Evolutionary conservation across 176 grass and related monocot genomes (phyloP), one percentile per base, ranked within the genome.

Genomic region (Oryza glaberrima): DNA sequence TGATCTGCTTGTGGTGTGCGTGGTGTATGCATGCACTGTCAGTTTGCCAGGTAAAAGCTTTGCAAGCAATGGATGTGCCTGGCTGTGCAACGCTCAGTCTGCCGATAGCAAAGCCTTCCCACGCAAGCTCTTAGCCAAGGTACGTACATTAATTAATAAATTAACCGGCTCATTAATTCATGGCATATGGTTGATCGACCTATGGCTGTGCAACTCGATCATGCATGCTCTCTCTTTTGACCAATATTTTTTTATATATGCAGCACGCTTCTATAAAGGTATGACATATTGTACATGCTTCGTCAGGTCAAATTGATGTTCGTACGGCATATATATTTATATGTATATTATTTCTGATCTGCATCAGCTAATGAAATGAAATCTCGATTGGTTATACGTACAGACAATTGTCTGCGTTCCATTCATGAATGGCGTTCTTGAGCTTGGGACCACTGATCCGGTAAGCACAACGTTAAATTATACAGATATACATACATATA

Each of bases 41-140:
- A 98, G 96, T 51, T 89, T 98, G 87, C 91, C 93, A 6, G 96
- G 96, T 32, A 95, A 58, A 82, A 77, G 91, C 23, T 94, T 90
- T 20, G 81, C 70, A 22, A 88, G 67, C 51, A 90, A 94, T 70
- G 68, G 86, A 52, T 54, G 72, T 10, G 69, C 92, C 19, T 98
- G 96, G 91, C 44, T 94, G 80, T 88, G 67, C 88, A 94, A 95
- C 73, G 96, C 91, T 83, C 89, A 90, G 51, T 93, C 78, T 41
- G 85, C 88, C 0, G 81, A 81, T 44, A 85, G 66, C 85, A 94
- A 84, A 82, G 56, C 47, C 30, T 95, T 95, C 47, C 67, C 86
- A 0, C 96, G 96, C 28, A 81, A 89, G 44, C 85, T 98, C 76
- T 86, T 98, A 76, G 91, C 89, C 4, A 95, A 94, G 93, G 96